phyloP scores from a whole-genome alignment of 2,329 filamentous ascomycete genomes.

The Epicoccum sorghinum region DNA sequence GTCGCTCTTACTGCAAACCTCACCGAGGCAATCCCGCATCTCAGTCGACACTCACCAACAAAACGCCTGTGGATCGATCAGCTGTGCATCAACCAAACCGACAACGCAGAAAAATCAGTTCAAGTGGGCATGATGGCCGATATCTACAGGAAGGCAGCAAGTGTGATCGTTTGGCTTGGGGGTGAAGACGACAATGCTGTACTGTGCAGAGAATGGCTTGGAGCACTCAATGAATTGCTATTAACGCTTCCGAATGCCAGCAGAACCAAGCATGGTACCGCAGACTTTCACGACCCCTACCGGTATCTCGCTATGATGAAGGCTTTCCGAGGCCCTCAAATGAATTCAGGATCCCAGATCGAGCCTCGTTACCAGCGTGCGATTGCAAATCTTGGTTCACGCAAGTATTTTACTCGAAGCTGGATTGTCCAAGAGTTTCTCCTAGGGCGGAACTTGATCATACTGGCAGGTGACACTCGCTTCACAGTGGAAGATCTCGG shows the following conservation, averaged over 20 bases:
- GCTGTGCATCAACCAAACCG: slow-evolving; percentile 43
- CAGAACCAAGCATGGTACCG: not conserved
- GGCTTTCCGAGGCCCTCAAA: not conserved
- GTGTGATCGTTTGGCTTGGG: slow-evolving; percentile 27
- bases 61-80: slow-evolving; percentile 37
- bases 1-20: slow-evolving; percentile 30
- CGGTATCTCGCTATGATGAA: not conserved
- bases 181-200: slow-evolving; percentile 12
- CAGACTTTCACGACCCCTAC: slow-evolving; percentile 4
- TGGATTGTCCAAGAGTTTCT: slow-evolving; percentile 27
- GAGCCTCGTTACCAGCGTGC: slow-evolving; percentile 6
- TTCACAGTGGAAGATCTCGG: slow-evolving; percentile 19
- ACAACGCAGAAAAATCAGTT: slow-evolving; percentile 35
- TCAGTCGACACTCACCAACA: slow-evolving; percentile 12
- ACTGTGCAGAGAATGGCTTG: slow-evolving; percentile 15
- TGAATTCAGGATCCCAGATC: not conserved
- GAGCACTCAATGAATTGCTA: slow-evolving; percentile 8
- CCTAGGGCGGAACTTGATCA: slow-evolving; percentile 7
- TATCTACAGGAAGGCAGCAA: slow-evolving; percentile 34
- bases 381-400: slow-evolving; percentile 11
- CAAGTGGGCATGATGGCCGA: slow-evolving; percentile 47
- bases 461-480: slow-evolving; percentile 9
- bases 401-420: slow-evolving; percentile 17
- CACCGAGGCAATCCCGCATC: slow-evolving; percentile 25
- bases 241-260: not conserved